Evolutionary conservation across 768 basidiomycete species (phyloP).

Genomic region (Suillus subluteus): DNA sequence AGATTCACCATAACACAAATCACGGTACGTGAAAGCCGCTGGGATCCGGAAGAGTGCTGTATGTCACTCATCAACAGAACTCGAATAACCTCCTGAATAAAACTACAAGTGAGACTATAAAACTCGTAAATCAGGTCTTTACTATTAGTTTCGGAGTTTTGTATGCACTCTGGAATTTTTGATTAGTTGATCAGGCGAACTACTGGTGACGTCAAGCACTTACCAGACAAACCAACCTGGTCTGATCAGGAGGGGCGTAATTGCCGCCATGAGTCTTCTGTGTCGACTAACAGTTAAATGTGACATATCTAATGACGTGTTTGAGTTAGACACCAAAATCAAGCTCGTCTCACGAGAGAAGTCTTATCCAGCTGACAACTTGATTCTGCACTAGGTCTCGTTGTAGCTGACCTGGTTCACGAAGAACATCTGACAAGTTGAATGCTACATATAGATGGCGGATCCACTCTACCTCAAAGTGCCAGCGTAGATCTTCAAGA

Average conservation of each 20-base stretch:
- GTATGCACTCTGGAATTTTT: background rate
- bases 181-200: background rate
- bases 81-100: background rate
- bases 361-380: constrained; percentile 41
- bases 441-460: constrained; percentile 38
- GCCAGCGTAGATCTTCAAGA: background rate
- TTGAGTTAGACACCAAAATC: background rate
- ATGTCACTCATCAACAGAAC: background rate
- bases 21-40: background rate
- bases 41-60: background rate
- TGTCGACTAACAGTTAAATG: constrained; percentile 49
- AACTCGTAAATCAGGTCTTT: background rate
- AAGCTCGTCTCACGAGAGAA: background rate
- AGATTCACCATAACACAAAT: constrained; percentile 1
- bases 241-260: constrained; percentile 49
- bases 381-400: constrained; percentile 48
- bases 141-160: background rate
- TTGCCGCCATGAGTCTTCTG: constrained; percentile 56
- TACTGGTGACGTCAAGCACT: constrained; percentile 20
- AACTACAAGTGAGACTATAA: background rate
- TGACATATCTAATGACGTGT: constrained; percentile 42
- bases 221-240: constrained; percentile 51
- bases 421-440: constrained; percentile 50
- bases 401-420: constrained; percentile 46
- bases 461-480: constrained; percentile 9